Conservation (phyloP, 345 rosid genomes). For the Kernera saxatilis region DNA sequence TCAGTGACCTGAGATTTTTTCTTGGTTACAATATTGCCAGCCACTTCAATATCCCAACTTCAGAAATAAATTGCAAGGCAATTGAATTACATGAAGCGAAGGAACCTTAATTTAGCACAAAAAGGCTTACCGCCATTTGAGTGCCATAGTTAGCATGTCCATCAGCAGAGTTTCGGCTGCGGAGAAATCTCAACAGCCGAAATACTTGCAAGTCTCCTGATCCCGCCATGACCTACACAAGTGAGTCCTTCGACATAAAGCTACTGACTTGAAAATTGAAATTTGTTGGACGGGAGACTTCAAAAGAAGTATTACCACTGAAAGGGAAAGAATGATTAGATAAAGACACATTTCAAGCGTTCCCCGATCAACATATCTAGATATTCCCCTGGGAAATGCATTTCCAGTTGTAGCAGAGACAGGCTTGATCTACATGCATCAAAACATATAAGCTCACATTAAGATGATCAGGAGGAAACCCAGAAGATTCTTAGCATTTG, state of each 20-base stretch:
- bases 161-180: conserved; percentile 64
- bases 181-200: conserved; percentile 80
- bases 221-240: conserved; percentile 90
- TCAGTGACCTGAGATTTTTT: neutral
- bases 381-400: conserved; percentile 72
- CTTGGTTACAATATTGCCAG: neutral
- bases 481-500: neutral
- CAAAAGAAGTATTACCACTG: conserved; percentile 51
- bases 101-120: neutral
- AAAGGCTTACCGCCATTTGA: conserved; percentile 78
- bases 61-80: neutral
- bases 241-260: conserved; percentile 14
- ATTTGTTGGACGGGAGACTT: neutral
- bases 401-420: conserved; percentile 45
- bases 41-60: neutral
- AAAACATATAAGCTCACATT: conserved; percentile 14
- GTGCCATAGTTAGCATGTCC: conserved; percentile 87
- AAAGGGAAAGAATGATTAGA: conserved; percentile 76
- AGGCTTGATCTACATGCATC: conserved; percentile 71
- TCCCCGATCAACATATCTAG: conserved; percentile 75
- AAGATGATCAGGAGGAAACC: conserved; percentile 1
- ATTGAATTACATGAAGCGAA: neutral
- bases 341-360: conserved; percentile 94
- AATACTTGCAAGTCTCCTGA: conserved; percentile 86
- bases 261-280: conserved; percentile 13